Percentiles rank a stretch among this genome's conserved stretches.
These are phyloP conservation scores for Aphanoascus verrucosus DNA, from an alignment of 2,329 filamentous ascomycete species.

Conservation along the genomic window DNA sequence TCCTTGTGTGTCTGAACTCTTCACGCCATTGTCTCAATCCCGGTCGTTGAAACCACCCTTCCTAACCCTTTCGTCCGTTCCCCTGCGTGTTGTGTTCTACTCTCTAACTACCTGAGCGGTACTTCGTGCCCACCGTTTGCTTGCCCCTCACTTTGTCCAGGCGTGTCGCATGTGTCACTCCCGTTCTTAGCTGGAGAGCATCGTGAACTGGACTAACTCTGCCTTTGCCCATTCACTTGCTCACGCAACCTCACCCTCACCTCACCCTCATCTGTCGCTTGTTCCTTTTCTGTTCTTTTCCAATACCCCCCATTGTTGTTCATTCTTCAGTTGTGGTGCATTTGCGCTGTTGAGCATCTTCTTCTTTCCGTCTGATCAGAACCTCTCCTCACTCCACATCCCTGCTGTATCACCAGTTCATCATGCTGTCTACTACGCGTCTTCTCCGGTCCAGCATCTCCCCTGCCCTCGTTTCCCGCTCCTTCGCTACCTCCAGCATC, in stretches of 20 bases:
- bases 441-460: conserved; percentile 40
- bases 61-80: conserved; percentile 9
- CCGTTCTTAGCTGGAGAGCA: neutral
- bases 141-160: conserved; percentile 2
- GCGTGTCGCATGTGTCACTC: conserved; percentile 4
- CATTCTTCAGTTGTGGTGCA: neutral
- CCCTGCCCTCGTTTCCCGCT: conserved; percentile 42
- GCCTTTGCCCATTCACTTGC: neutral
- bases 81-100: conserved; percentile 3
- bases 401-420: conserved; percentile 13
- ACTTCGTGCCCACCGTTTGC: neutral
- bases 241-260: neutral
- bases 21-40: neutral
- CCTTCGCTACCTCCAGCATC: conserved; percentile 48
- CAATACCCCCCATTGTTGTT: conserved; percentile 3
- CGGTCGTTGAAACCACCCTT: conserved; percentile 10
- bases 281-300: neutral
- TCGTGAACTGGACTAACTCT: conserved; percentile 6
- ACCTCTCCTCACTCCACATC: neutral
- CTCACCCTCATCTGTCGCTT: neutral
- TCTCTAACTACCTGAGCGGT: neutral
- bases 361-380: neutral
- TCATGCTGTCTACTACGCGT: conserved; percentile 37
- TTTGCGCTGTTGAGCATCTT: neutral
- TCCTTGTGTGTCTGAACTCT: neutral